These are phyloP conservation scores for Diaporthe sp. DNA, from an alignment of 2,329 filamentous ascomycete genomes.

Conservation along the genomic window DNA sequence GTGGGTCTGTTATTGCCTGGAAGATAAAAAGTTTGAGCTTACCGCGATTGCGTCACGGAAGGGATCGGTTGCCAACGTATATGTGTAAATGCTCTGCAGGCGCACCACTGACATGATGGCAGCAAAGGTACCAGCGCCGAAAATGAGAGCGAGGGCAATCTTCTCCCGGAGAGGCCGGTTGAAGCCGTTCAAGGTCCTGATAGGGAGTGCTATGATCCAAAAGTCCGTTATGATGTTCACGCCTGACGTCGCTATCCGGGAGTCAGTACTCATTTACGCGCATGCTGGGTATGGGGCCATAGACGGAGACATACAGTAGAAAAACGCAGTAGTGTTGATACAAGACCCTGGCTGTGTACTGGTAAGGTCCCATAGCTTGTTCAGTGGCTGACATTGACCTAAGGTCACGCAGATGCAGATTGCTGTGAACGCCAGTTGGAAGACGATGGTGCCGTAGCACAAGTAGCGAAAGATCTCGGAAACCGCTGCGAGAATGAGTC, in stretches of 20 bases:
- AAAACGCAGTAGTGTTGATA: slow-evolving; percentile 53
- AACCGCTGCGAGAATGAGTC: slow-evolving; percentile 33
- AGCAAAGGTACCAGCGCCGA: slow-evolving; percentile 52
- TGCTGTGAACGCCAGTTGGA: slow-evolving; percentile 53
- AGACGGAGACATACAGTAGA: slow-evolving; percentile 42
- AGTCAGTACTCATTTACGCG: neutral
- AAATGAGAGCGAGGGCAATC: slow-evolving; percentile 58
- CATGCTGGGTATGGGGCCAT: neutral
- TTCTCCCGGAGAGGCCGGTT: slow-evolving; percentile 61
- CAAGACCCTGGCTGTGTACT: slow-evolving; percentile 47
- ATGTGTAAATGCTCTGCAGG: slow-evolving; percentile 51
- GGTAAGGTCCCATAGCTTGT: slow-evolving; percentile 53
- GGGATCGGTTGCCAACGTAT: slow-evolving; percentile 48
- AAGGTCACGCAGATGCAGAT: slow-evolving; percentile 51
- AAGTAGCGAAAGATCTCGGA: slow-evolving; percentile 42
- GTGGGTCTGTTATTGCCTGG: neutral
- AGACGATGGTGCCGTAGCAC: slow-evolving; percentile 48
- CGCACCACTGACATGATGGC: slow-evolving; percentile 50
- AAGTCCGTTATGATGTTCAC: slow-evolving; percentile 60
- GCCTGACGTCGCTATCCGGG: slow-evolving; percentile 48
- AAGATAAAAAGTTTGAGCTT: neutral
- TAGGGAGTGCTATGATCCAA: slow-evolving; percentile 56
- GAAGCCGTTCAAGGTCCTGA: slow-evolving; percentile 55
- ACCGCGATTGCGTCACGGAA: slow-evolving; percentile 40
- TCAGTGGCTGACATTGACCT: slow-evolving; percentile 53